These are phyloP conservation scores for Volvariella surrecta DNA, from an alignment of 1,284 basidiomycete species.

Conservation along the genomic window DNA sequence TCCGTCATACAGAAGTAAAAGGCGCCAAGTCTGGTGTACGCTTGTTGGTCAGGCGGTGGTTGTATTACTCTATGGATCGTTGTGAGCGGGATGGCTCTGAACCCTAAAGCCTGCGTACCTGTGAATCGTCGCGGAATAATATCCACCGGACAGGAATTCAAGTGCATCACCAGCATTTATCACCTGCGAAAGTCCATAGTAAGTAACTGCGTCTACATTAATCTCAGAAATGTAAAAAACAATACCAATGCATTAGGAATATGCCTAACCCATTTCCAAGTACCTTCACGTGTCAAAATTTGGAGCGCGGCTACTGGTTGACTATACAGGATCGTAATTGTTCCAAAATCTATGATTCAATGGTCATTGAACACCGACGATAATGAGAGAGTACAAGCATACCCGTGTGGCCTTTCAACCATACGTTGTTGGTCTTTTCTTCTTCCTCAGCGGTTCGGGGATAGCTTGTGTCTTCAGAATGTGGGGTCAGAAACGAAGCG, in stretches of 20 bases:
- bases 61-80: slow-evolving; percentile 21
- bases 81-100: neutral
- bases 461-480: slow-evolving; percentile 15
- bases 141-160: slow-evolving; percentile 42
- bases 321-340: slow-evolving; percentile 49
- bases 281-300: slow-evolving; percentile 39
- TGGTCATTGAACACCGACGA: neutral
- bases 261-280: slow-evolving; percentile 53
- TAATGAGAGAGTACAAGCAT: slow-evolving; percentile 3
- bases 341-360: slow-evolving; percentile 39
- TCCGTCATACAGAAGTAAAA: slow-evolving; percentile 25
- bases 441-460: slow-evolving; percentile 43
- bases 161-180: slow-evolving; percentile 49
- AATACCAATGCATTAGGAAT: slow-evolving; percentile 50
- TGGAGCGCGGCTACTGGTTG: slow-evolving; percentile 55
- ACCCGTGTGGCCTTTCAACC: slow-evolving; percentile 60
- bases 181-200: slow-evolving; percentile 12
- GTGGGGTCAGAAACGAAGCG: neutral
- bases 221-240: neutral
- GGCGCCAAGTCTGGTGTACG: slow-evolving; percentile 21
- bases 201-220: neutral
- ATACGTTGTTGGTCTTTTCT: slow-evolving; percentile 41
- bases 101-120: slow-evolving; percentile 15
- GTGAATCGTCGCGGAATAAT: slow-evolving; percentile 32
- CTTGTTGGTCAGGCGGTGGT: slow-evolving; percentile 24